Conservation (phyloP, 345 rosid genomes). For the Hypericum androsaemum region DNA sequence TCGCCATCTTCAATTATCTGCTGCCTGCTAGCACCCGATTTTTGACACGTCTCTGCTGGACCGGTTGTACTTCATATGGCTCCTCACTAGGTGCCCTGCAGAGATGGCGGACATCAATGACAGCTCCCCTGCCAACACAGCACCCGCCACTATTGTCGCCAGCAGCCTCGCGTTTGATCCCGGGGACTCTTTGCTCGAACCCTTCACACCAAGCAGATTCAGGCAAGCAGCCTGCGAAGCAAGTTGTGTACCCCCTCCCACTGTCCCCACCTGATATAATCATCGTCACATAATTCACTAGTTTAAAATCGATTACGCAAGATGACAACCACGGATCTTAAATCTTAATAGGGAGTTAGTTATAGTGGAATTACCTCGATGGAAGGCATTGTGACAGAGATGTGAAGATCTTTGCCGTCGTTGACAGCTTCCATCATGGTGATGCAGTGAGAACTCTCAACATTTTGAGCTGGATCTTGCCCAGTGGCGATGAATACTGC, state of each 20-base stretch:
- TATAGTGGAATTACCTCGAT: background rate
- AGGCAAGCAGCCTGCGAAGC: background rate
- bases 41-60: conserved; percentile 3
- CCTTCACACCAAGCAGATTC: conserved; percentile 5
- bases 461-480: conserved; percentile 5
- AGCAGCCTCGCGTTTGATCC: conserved; percentile 4
- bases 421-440: conserved; percentile 2
- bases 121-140: conserved; percentile 3
- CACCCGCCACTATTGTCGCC: conserved; percentile 1
- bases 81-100: conserved; percentile 1
- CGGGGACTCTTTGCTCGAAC: background rate
- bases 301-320: too few species aligned
- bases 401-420: conserved; percentile 2
- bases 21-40: too few species aligned
- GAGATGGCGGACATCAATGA: conserved; percentile 1
- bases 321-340: too few species aligned
- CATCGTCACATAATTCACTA: background rate
- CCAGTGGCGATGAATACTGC: background rate
- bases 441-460: conserved; percentile 4
- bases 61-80: conserved; percentile 5
- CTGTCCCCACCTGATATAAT: conserved; percentile 3
- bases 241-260: conserved; percentile 4
- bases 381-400: conserved; percentile 4
- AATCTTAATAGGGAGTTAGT: too few species aligned
- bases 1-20: too few species aligned